Conservation (phyloP, 345 rosid genomes). For the Jatropha curcas region DNA sequence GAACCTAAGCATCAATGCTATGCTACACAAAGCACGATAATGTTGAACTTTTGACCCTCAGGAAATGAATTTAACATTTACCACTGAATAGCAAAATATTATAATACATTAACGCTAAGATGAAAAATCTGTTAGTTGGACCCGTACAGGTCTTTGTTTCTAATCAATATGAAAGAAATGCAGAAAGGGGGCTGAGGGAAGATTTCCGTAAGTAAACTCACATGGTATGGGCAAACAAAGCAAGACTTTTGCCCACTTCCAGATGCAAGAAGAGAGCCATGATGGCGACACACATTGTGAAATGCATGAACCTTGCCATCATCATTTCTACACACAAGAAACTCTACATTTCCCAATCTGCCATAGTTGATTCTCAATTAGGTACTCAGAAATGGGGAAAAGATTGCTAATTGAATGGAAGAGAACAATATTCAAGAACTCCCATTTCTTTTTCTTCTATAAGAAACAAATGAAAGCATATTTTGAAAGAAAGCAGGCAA, state of each 20-base stretch:
- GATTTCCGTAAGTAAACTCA: conserved; percentile 34
- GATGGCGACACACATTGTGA: conserved; percentile 94
- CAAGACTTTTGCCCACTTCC: conserved; percentile 77
- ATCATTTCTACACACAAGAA: conserved; percentile 74
- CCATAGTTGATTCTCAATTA: conserved; percentile 20
- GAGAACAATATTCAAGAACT: neutral
- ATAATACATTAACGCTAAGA: too few species aligned
- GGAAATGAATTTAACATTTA: too few species aligned
- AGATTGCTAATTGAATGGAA: too few species aligned
- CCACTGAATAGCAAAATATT: too few species aligned
- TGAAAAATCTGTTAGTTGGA: too few species aligned
- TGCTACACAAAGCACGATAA: too few species aligned
- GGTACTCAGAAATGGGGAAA: neutral
- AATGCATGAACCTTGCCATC: conserved; percentile 63
- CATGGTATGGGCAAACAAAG: conserved; percentile 93
- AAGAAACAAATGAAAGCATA: too few species aligned
- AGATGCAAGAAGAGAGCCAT: conserved; percentile 76
- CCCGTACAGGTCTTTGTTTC: too few species aligned
- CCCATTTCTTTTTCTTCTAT: neutral
- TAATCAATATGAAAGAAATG: neutral
- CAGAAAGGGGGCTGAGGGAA: neutral
- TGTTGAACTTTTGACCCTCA: too few species aligned
- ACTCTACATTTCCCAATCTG: conserved; percentile 80
- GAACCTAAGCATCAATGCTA: too few species aligned
- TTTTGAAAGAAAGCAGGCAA: too few species aligned